Evolutionary conservation across 129 eudicot species (phyloP).

Genomic region (Oenanthe sinensis): DNA sequence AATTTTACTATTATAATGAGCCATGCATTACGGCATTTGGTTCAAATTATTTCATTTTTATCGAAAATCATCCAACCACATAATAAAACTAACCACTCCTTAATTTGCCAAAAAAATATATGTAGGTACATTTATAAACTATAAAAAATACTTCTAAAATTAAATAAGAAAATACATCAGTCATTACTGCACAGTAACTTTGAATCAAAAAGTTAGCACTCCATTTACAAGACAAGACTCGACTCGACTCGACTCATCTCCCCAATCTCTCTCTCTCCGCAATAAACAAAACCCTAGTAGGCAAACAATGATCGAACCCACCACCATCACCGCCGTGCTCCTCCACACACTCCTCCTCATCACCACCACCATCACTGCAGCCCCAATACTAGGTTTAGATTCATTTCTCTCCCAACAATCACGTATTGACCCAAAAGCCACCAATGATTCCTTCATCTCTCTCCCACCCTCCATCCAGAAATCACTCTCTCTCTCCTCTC

Average conservation of each 20-base stretch:
- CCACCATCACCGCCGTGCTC: constrained; percentile 27
- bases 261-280: not conserved
- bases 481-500: constrained; percentile 41
- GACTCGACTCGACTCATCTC: not conserved
- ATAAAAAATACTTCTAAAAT: too few relatives aligned
- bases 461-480: constrained; percentile 52
- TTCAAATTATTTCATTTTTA: too few relatives aligned
- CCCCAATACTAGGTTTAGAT: constrained; percentile 65
- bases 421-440: constrained; percentile 61
- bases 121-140: too few relatives aligned
- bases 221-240: not conserved
- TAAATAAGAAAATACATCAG: too few relatives aligned
- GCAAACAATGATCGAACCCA: constrained; percentile 25
- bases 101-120: not conserved
- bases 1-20: too few relatives aligned
- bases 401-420: constrained; percentile 61
- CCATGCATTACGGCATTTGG: too few relatives aligned
- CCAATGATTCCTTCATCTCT: constrained; percentile 66
- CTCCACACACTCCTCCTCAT: constrained; percentile 31
- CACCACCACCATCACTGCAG: constrained; percentile 21
- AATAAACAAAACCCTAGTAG: constrained; percentile 8
- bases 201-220: not conserved
- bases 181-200: not conserved
- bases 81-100: not conserved
- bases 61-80: too few relatives aligned